Evolutionary conservation across 306 rosid genomes (phyloP), one percentile per base, ranked within the genome.

Genomic region (Betula pendula): DNA sequence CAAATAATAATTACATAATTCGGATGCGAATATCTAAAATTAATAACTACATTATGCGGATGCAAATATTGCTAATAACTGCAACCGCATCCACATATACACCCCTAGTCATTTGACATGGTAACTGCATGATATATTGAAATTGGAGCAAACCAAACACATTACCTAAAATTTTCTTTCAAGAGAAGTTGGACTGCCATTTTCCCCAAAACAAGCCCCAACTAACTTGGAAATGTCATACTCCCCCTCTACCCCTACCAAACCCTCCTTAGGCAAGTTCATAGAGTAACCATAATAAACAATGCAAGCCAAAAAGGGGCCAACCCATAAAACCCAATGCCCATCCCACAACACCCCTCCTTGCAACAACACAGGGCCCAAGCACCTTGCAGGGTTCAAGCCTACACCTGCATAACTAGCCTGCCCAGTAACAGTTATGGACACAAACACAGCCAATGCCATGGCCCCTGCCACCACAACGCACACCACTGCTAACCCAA

Each of bases 301-400:
- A 20, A 79, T 11, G 12, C 97, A 91, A 6, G 96, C 95, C 77
- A 86, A 79, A 51, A 91, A 76, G 49, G 98, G 91, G 48, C 97
- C 98, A 58, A 83, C 50, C 96, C 96, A 91, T 13, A 88, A 89
- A 75, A 91, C 88, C 98, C 98, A 93, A 81, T 88, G 98, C 1
- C 93, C 96, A 5, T 85, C 49, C 98, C 98, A 91, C 31, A 93
- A 40, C 3, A 33, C 33, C 0, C 89, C 93, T 5, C 90, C 93
- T 2, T 49, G 52, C 73, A 88, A 22, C 81, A 93, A 74, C 0
- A 93, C 97, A 0, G 93, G 85, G 27, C 98, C 98, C 15, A 93
- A 75, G 42, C 96, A 89, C 68, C 97, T 84, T 6, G 93, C 96
- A 1, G 96, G 91, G 75, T 86, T 91, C 25, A 91, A 73, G 20